phyloP scores from a whole-genome alignment of 1,284 basidiomycete genomes.

The Tremellales sp. region DNA sequence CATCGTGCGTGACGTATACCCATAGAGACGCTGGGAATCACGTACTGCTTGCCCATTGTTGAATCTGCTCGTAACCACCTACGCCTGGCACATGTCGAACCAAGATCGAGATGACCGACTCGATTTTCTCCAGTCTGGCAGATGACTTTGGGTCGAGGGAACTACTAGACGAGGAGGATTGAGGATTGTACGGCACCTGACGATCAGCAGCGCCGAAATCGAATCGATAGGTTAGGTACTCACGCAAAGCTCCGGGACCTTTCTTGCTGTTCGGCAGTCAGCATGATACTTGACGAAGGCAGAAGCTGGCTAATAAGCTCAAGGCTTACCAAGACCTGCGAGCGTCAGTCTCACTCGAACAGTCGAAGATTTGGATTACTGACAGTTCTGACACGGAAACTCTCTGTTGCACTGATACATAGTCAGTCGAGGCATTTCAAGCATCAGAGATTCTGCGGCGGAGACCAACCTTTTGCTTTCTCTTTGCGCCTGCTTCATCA shows the following conservation, averaged over 20 bases:
- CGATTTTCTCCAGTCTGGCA: conserved; percentile 36
- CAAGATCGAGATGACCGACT: conserved; percentile 38
- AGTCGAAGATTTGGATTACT: conserved; percentile 14
- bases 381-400: conserved; percentile 50
- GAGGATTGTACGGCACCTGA: conserved; percentile 46
- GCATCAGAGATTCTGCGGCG: too few species aligned
- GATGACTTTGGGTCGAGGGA: conserved; percentile 35
- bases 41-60: conserved; percentile 40
- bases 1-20: conserved; percentile 3
- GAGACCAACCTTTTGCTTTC: conserved; percentile 45
- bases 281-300: too few species aligned
- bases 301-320: too few species aligned
- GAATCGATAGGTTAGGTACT: conserved; percentile 12
- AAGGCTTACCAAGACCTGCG: conserved; percentile 25
- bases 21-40: too few species aligned
- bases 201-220: not conserved
- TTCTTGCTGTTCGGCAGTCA: conserved; percentile 35
- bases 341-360: not conserved
- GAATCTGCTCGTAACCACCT: conserved; percentile 37
- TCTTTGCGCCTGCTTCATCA: conserved; percentile 35
- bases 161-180: conserved; percentile 13
- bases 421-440: too few species aligned
- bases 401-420: conserved; percentile 44
- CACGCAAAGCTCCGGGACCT: conserved; percentile 49
- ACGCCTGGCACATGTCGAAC: conserved; percentile 28